These are phyloP conservation scores for Malus sylvestris DNA, from an alignment of 306 rosid species.

Conservation along the genomic window DNA sequence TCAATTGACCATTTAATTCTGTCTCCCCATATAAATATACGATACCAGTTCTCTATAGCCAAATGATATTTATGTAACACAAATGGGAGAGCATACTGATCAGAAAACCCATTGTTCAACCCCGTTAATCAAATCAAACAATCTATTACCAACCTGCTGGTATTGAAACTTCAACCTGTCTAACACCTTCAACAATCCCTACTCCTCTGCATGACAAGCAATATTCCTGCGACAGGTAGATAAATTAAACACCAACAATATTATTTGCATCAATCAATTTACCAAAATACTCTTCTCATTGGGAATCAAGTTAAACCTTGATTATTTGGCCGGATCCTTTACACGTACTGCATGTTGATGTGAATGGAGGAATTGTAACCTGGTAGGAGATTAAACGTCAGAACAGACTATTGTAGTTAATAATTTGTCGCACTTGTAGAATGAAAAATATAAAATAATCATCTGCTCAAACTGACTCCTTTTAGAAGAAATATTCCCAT, in stretches of 20 bases:
- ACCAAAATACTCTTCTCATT: slow-evolving; percentile 4
- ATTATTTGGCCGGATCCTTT: slow-evolving; percentile 72
- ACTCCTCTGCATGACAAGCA: slow-evolving; percentile 75
- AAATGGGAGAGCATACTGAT: background rate
- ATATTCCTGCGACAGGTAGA: slow-evolving; percentile 49
- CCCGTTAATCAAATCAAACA: slow-evolving; percentile 12
- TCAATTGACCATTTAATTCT: background rate
- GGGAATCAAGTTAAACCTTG: slow-evolving; percentile 42
- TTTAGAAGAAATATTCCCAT: slow-evolving; percentile 12
- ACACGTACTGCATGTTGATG: slow-evolving; percentile 82
- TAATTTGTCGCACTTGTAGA: background rate
- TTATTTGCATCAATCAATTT: slow-evolving; percentile 9
- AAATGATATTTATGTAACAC: background rate
- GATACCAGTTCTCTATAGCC: background rate
- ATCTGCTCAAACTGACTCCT: slow-evolving; percentile 15
- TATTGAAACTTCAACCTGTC: slow-evolving; percentile 71
- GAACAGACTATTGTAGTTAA: slow-evolving; percentile 5
- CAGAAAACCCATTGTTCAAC: background rate
- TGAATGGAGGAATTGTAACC: slow-evolving; percentile 94
- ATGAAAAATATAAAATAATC: background rate
- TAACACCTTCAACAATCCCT: slow-evolving; percentile 74
- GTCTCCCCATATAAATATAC: background rate
- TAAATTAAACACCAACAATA: slow-evolving; percentile 13
- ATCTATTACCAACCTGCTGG: slow-evolving; percentile 74
- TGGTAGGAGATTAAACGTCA: slow-evolving; percentile 30